Base-by-base conservation (phyloP, 2,329 filamentous ascomycete species). In the Sporothrix euskadiensis region DNA sequence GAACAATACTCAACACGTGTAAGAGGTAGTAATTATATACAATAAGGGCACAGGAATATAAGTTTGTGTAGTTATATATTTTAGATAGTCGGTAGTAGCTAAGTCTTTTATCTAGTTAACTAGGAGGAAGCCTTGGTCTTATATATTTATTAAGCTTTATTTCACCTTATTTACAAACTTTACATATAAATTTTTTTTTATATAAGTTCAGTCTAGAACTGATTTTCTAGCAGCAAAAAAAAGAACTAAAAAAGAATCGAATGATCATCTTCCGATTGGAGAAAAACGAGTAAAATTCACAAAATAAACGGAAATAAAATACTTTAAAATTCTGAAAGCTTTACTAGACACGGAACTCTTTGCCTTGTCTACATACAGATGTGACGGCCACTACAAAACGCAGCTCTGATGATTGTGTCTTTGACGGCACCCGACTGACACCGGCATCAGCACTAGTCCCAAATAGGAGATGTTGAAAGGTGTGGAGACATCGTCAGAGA, bases 391-490 rank as follows among this genome's bases (percentile, higher is more conserved):
- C 1, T 35, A 0, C 3, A 14, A 8, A 3, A 35, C 8, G 26
- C 5, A 35, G 56, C 16, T 59, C 5, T 19, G 56, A 35, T n/a
- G 8, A 56, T 26, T 56, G 44, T 56, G n/a, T 2, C 54, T 16
- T 30, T n/a, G 19, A 41, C 1, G 19, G 32, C 59, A 44, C 8
- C 30, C 35, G 59, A 63, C 35, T 47, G 63, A 66, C 22, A 66
- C 63, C 39, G 41, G 30, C 19, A 49, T 49, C 41, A 10, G 22
- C 22, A 32, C 54, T 56, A 59, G 39, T 63, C 70, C 70, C 59
- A 61, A 66, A 65, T 30, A 66, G 70, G 70, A 65, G 57, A 72
- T 44, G 14, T 72, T 66, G 30, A 66, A 30, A 56, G 14, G 41
- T 9, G 56, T 16, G 54, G 54, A 57, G 52, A 22, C 22, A 41